phyloP scores from a whole-genome alignment of 441 rosid species.

The Croton setiger region DNA sequence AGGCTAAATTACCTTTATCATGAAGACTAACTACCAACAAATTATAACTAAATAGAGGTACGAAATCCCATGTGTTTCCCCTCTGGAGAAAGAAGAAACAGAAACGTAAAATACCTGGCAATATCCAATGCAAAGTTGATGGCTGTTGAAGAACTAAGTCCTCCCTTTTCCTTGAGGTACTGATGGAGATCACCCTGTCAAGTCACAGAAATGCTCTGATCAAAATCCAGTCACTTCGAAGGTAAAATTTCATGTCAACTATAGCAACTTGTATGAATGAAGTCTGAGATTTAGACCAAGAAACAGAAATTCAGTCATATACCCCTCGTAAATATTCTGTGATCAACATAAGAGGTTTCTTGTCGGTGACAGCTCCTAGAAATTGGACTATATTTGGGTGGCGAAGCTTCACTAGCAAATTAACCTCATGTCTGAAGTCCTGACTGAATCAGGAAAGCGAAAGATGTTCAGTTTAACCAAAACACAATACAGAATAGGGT shows the following conservation, averaged over 20 bases:
- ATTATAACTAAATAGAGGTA: not conserved
- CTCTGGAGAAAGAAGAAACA: slow-evolving; percentile 2
- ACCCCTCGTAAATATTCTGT: slow-evolving; percentile 97
- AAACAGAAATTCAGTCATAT: slow-evolving; percentile 34
- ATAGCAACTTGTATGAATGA: slow-evolving; percentile 13
- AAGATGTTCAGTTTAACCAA: slow-evolving; percentile 15
- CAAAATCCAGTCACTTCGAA: slow-evolving; percentile 7
- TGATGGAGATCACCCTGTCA: slow-evolving; percentile 97
- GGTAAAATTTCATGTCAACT: slow-evolving; percentile 13
- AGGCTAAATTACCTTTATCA: not conserved
- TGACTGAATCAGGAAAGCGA: slow-evolving; percentile 55
- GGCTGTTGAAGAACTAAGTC: slow-evolving; percentile 82
- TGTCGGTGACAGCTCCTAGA: slow-evolving; percentile 97
- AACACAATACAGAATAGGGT: not conserved
- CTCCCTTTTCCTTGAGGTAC: slow-evolving; percentile 88
- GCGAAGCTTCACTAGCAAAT: slow-evolving; percentile 96
- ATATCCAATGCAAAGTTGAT: slow-evolving; percentile 92
- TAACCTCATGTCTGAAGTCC: slow-evolving; percentile 99
- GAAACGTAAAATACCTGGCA: slow-evolving; percentile 51
- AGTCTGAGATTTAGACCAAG: slow-evolving; percentile 5
- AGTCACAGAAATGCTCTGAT: slow-evolving; percentile 20
- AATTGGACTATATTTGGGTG: slow-evolving; percentile 97
- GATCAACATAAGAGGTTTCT: slow-evolving; percentile 97
- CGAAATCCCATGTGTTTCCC: not conserved
- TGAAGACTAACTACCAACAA: not conserved